Conservation (phyloP, 2,329 filamentous ascomycete species). For the Coleophoma crateriformis region DNA sequence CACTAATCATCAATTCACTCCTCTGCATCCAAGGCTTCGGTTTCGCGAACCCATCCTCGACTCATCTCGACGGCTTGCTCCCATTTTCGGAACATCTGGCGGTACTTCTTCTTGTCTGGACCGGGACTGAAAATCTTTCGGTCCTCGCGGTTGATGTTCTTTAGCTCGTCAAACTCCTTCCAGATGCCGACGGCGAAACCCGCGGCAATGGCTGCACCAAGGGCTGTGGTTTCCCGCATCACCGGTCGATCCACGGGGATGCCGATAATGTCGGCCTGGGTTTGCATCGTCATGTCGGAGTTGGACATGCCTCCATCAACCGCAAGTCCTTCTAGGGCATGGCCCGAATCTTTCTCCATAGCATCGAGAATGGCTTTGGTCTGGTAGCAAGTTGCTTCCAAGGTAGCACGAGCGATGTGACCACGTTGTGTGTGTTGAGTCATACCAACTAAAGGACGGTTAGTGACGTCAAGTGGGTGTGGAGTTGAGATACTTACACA, state of each 20-base stretch:
- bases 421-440: conserved; percentile 65
- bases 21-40: not conserved
- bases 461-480: not conserved
- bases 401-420: conserved; percentile 65
- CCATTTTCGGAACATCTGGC: conserved; percentile 65
- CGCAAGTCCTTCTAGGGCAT: conserved; percentile 56
- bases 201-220: conserved; percentile 77
- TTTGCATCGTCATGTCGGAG: conserved; percentile 69
- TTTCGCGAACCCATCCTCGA: conserved; percentile 54
- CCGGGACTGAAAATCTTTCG: conserved; percentile 63
- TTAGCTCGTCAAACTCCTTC: conserved; percentile 68
- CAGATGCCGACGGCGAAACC: conserved; percentile 73
- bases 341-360: conserved; percentile 66
- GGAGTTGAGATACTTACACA: conserved; percentile 38
- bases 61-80: conserved; percentile 75
- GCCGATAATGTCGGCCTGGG: conserved; percentile 74
- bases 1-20: no score
- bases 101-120: conserved; percentile 53
- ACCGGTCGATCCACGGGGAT: conserved; percentile 73
- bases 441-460: conserved; percentile 46
- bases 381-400: conserved; percentile 70
- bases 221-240: conserved; percentile 79
- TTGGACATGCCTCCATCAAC: conserved; percentile 72
- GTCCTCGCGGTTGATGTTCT: conserved; percentile 65
- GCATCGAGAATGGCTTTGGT: conserved; percentile 69